Conservation (phyloP, 441 rosid genomes). For the Euphorbia neoarborescens region DNA sequence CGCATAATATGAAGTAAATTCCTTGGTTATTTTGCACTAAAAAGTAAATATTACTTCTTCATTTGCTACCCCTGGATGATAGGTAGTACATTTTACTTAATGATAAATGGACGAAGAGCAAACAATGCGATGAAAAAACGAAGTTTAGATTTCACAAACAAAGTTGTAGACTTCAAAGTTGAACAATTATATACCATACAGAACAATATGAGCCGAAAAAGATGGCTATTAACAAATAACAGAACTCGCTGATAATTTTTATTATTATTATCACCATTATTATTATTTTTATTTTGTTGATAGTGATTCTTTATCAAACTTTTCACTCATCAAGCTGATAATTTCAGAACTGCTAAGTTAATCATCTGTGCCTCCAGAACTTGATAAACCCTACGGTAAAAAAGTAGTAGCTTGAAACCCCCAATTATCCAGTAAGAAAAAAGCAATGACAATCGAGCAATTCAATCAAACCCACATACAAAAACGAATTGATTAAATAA, state of each 20-base stretch:
- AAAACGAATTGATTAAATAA: conserved; percentile 1
- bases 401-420: neutral
- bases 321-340: neutral
- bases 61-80: neutral
- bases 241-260: neutral
- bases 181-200: neutral
- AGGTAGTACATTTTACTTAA: neutral
- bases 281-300: too few species aligned
- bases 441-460: neutral
- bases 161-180: conserved; percentile 1
- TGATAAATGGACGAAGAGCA: neutral
- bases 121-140: neutral
- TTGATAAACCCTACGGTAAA: conserved; percentile 10
- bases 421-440: neutral
- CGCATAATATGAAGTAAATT: neutral
- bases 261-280: too few species aligned
- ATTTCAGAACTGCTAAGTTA: neutral
- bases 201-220: neutral
- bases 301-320: neutral
- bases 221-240: neutral
- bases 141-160: neutral
- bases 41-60: neutral
- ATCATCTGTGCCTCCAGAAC: neutral
- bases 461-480: conserved; percentile 10
- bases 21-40: neutral